Evolutionary conservation across 208 protist genomes (phyloP), one percentile per base, ranked within the genome.

Genomic region (Leishmania guyanensis): DNA sequence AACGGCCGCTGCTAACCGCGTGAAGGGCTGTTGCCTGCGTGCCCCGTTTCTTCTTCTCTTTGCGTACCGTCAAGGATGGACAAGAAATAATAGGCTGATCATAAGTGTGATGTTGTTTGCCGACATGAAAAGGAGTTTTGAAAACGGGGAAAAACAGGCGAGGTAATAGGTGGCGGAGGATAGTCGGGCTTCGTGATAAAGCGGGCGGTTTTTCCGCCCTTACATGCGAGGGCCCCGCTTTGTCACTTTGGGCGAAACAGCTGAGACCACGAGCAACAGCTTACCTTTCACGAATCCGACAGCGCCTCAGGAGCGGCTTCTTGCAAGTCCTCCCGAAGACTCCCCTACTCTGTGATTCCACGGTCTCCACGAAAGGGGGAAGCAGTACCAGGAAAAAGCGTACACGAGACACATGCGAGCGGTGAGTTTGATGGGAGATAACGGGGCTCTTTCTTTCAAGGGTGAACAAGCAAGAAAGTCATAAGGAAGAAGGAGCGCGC

Each of bases 401-500:
- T 64, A 29, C 8, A 53, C 36, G 39, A 75, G 58, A 50, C 33
- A 51, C 39, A 68, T 9, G 72, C 10, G 17, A 80, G 69, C 20
- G 10, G 64, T 64, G 39, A 58, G 29, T 81, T 26, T 71, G 53
- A 53, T 50, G 48, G 48, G 48, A 62, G 54, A 43, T 33, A 77
- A 64, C 6, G 58, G 48, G 60, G 14, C 22, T 68, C n/a, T 39
- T 66, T 51, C 9, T 70, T 70, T 50, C 36, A 72, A 73, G 2
- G 53, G 75, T 39, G 43, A 83, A 29, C 58, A 78, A 50, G 53
- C 77, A 62, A 73, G n/a, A 51, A 80, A 75, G 43, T n/a, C 39
- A 53, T 76, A 60, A 84, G n/a, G 54, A 74, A 53, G 68, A 69
- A 84, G n/a, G 54, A 74, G 51, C 50, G 51, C 17, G 9, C 46